phyloP scores from a whole-genome alignment of 2,329 filamentous ascomycete genomes.

The Gnomoniopsis sp. region DNA sequence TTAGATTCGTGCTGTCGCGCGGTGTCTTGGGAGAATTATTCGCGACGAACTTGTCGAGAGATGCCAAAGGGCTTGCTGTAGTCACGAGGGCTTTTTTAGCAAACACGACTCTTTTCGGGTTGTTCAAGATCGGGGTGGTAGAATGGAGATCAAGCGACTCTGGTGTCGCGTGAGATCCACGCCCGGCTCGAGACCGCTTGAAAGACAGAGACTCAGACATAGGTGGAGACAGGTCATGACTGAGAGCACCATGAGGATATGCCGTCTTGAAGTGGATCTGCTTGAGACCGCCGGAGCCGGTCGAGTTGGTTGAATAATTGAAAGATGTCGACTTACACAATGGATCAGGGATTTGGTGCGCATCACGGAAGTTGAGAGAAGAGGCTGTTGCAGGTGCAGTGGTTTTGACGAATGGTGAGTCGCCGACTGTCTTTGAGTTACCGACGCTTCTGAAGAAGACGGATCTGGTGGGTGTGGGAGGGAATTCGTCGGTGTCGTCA shows the following conservation, averaged over 20 bases:
- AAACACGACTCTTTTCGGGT: conserved; percentile 35
- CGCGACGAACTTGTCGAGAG: conserved; percentile 45
- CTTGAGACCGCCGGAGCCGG: conserved; percentile 18
- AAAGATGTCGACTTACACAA: conserved; percentile 41
- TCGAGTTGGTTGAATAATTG: conserved; percentile 28
- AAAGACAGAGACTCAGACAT: conserved; percentile 32
- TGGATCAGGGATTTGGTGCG: conserved; percentile 24
- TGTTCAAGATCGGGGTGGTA: conserved; percentile 24
- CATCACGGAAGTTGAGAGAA: conserved; percentile 28
- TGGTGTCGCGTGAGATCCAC: conserved; percentile 30
- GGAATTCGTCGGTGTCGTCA: conserved; percentile 64
- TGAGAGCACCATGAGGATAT: conserved; percentile 25
- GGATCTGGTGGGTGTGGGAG: conserved; percentile 90
- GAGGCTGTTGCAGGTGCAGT: conserved; percentile 35
- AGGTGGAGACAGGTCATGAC: conserved; percentile 25
- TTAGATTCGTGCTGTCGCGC: conserved; percentile 57
- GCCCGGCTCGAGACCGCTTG: conserved; percentile 31
- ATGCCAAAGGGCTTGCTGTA: conserved; percentile 61
- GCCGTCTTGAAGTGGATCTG: conserved; percentile 20
- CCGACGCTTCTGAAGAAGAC: conserved; percentile 36
- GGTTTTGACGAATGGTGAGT: conserved; percentile 21
- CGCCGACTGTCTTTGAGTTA: conserved; percentile 16
- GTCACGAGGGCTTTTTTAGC: conserved; percentile 49
- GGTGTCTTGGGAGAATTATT: conserved; percentile 71
- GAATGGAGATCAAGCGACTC: conserved; percentile 24